Conservation (phyloP, 2,329 filamentous ascomycete genomes). For the Podosphaera leucotricha region DNA sequence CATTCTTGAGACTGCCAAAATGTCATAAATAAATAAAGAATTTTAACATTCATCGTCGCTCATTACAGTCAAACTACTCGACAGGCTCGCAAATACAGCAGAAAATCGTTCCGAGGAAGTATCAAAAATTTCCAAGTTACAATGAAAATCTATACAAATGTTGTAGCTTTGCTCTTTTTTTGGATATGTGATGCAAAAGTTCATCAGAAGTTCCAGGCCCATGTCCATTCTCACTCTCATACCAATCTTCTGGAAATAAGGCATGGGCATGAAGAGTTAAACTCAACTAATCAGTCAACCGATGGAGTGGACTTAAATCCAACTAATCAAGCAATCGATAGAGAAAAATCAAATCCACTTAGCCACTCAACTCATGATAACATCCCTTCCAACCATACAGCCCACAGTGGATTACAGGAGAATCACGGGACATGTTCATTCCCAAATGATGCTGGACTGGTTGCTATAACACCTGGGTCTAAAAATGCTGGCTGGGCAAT, state of each 20-base stretch:
- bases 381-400: not conserved
- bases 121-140: not conserved
- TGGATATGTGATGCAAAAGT: not conserved
- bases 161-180: not conserved
- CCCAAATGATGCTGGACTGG: conserved; percentile 40
- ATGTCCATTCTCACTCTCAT: not conserved
- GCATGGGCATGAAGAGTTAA: not conserved
- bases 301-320: not conserved
- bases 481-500: conserved; percentile 59
- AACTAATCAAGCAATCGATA: not conserved
- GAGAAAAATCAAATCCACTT: not conserved
- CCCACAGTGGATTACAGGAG: not conserved
- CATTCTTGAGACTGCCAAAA: not conserved
- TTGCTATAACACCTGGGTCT: conserved; percentile 37
- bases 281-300: not conserved
- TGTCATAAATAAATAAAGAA: not conserved
- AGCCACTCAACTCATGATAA: not conserved
- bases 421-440: conserved; percentile 31
- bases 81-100: not conserved
- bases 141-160: not conserved
- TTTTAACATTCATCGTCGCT: not conserved
- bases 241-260: not conserved
- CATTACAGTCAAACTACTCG: not conserved
- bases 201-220: not conserved
- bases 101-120: not conserved